Conservation (phyloP, 352 stramenopile genomes). For the Pythium chondricola region DNA sequence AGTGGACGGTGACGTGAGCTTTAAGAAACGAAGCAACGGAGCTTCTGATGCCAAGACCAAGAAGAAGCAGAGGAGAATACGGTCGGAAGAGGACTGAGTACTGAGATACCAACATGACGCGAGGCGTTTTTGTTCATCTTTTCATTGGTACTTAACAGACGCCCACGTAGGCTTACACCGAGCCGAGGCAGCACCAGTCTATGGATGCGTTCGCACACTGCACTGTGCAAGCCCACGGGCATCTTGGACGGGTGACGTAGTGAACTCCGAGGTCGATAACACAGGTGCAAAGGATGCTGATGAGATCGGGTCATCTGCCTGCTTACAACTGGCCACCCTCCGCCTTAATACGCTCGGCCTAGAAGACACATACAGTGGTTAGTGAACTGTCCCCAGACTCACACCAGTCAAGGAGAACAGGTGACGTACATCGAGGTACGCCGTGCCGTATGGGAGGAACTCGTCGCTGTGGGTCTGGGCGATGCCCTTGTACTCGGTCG, state of each 20-base stretch:
- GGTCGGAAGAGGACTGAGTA: slow-evolving; percentile 55
- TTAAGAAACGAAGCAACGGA: slow-evolving; percentile 58
- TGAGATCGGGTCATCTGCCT: not conserved
- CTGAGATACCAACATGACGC: too few species aligned
- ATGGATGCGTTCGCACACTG: too few species aligned
- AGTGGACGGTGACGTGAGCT: slow-evolving; percentile 46
- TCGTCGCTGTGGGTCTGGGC: slow-evolving; percentile 85
- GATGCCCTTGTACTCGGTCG: slow-evolving; percentile 79
- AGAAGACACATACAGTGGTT: not conserved
- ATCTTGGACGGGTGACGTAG: not conserved
- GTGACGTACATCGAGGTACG: slow-evolving; percentile 74
- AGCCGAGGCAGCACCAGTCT: too few species aligned
- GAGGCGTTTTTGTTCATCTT: too few species aligned
- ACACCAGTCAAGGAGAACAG: too few species aligned
- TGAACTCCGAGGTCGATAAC: too few species aligned
- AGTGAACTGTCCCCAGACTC: too few species aligned
- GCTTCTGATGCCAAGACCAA: slow-evolving; percentile 2
- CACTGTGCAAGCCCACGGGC: too few species aligned
- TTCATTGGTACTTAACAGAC: too few species aligned
- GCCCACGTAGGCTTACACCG: too few species aligned
- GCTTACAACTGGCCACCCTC: slow-evolving; percentile 71
- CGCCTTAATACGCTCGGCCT: slow-evolving; percentile 82
- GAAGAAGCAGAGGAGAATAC: slow-evolving; percentile 68
- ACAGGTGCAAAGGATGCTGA: too few species aligned
- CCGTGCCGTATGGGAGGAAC: slow-evolving; percentile 86